phyloP scores from a whole-genome alignment of 192 early-diverging fungal genomes.

The Dimargaris verticillata region DNA sequence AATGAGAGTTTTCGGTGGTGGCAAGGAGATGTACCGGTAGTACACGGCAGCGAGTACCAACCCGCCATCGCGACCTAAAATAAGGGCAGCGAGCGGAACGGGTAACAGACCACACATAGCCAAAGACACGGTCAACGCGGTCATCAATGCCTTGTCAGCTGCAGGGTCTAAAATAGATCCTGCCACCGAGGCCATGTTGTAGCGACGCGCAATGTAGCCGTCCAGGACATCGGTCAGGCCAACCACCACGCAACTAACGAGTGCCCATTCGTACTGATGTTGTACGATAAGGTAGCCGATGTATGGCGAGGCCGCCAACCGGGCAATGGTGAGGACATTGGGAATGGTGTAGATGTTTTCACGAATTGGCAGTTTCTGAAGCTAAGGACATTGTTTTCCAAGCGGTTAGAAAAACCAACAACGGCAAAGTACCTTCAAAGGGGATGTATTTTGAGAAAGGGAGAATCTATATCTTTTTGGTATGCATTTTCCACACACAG shows the following conservation, averaged over 20 bases:
- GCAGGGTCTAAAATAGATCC: slow-evolving; percentile 85
- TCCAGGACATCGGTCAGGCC: slow-evolving; percentile 77
- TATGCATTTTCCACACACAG: too few relatives aligned
- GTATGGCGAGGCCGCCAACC: slow-evolving; percentile 63
- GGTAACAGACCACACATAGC: slow-evolving; percentile 56
- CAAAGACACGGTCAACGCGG: slow-evolving; percentile 64
- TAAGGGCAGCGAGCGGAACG: slow-evolving; percentile 55
- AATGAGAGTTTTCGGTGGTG: slow-evolving; percentile 66
- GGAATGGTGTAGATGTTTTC: slow-evolving; percentile 88
- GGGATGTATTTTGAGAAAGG: too few relatives aligned
- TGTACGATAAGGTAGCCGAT: slow-evolving; percentile 80
- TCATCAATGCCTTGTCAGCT: slow-evolving; percentile 89
- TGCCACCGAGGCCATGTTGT: slow-evolving; percentile 68
- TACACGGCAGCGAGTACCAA: slow-evolving; percentile 64
- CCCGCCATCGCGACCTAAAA: slow-evolving; percentile 72
- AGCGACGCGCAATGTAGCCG: slow-evolving; percentile 76
- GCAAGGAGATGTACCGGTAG: slow-evolving; percentile 72
- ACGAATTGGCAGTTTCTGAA: too few relatives aligned
- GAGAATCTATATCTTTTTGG: too few relatives aligned
- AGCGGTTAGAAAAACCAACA: too few relatives aligned
- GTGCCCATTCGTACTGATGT: slow-evolving; percentile 48
- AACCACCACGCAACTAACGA: slow-evolving; percentile 61
- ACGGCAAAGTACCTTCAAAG: too few relatives aligned
- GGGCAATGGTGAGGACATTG: slow-evolving; percentile 68
- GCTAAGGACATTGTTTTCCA: too few relatives aligned